A percentile compares a stretch with the other conserved stretches of the same genome.
phyloP scores from a whole-genome alignment of 257 asterid species.

The Petunia secreta region DNA sequence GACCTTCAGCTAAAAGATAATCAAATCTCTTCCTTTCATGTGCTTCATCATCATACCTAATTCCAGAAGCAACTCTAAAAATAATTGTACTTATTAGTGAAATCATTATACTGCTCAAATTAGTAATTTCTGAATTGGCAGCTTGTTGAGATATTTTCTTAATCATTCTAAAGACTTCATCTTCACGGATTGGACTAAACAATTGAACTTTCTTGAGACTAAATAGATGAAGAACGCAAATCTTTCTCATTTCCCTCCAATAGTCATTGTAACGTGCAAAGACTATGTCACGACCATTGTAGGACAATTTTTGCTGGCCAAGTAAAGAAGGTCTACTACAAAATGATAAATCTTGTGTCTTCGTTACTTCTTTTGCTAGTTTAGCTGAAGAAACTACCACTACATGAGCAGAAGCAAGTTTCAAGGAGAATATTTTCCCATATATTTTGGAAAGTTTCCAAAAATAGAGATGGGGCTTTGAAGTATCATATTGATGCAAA shows the following conservation, averaged over 20 bases:
- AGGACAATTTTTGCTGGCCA: not conserved
- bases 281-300: not conserved
- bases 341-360: not conserved
- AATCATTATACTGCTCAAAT: not conserved
- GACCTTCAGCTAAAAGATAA: not conserved
- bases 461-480: not conserved
- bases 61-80: not conserved
- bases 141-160: not conserved
- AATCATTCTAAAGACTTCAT: not conserved
- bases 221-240: not conserved
- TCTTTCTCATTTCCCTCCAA: not conserved
- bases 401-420: not conserved
- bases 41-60: not conserved
- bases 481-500: not conserved
- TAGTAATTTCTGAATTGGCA: not conserved
- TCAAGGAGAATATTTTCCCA: not conserved
- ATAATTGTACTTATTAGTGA: not conserved
- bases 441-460: not conserved
- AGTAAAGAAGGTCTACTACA: not conserved
- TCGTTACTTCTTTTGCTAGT: not conserved
- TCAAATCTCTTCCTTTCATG: not conserved
- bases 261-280: not conserved
- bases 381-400: not conserved
- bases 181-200: not conserved
- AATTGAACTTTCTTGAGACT: not conserved